A percentile compares a stretch with the other conserved stretches of the same genome.
Evolutionary conservation across 192 early-diverging fungal genomes (phyloP).

Genomic region (Podila minutissima): DNA sequence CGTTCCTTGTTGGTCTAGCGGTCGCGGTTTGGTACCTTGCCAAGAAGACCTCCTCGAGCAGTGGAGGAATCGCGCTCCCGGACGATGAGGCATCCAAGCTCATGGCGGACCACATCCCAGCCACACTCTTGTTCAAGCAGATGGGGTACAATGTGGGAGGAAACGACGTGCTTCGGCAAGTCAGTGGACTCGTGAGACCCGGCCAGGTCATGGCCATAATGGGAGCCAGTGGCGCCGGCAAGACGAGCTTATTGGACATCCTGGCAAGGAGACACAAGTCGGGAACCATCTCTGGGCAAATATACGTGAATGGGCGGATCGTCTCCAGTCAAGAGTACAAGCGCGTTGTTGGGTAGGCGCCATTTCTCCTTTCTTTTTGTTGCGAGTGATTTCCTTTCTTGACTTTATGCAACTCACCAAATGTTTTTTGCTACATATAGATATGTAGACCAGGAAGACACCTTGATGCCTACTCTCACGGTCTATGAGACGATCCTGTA

Average conservation of each 20-base stretch:
- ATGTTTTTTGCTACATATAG: constrained; percentile 22
- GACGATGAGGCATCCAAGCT: constrained; percentile 72
- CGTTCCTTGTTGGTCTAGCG: constrained; percentile 47
- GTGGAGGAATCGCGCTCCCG: constrained; percentile 45
- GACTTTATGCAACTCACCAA: neutral
- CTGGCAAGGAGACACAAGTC: constrained; percentile 80
- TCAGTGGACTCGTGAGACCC: constrained; percentile 80
- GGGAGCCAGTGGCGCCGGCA: constrained; percentile 93
- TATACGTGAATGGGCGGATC: constrained; percentile 80
- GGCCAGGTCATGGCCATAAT: constrained; percentile 94
- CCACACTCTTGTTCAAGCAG: constrained; percentile 67
- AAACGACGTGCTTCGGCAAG: constrained; percentile 54
- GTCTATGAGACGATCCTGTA: constrained; percentile 92
- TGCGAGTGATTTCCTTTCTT: neutral
- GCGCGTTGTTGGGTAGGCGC: constrained; percentile 71
- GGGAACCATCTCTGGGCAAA: constrained; percentile 74
- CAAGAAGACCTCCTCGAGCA: constrained; percentile 29
- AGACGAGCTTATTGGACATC: constrained; percentile 92
- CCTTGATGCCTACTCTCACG: constrained; percentile 84
- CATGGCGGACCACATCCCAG: constrained; percentile 79
- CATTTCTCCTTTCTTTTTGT: neutral
- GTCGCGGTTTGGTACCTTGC: constrained; percentile 35
- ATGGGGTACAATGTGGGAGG: constrained; percentile 63
- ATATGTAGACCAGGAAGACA: constrained; percentile 95
- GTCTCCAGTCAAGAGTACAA: constrained; percentile 74